Evolutionary conservation across 345 rosid species (phyloP).

Genomic region (Eucalyptus viminalis): DNA sequence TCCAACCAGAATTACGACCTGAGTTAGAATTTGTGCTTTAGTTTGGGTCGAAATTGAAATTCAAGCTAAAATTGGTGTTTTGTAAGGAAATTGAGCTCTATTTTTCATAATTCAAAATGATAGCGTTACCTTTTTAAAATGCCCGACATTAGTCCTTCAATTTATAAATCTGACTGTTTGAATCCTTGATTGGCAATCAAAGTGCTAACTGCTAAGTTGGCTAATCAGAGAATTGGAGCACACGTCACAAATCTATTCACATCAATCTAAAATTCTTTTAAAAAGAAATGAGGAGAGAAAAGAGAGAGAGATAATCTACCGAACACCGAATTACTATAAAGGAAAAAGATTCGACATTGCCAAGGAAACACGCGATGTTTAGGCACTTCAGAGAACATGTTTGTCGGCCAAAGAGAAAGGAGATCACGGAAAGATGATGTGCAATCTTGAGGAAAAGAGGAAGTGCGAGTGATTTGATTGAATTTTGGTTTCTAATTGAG

Average conservation of each 20-base stretch:
- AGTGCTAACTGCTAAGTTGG: neutral
- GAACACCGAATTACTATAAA: neutral
- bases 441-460: neutral
- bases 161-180: neutral
- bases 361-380: neutral
- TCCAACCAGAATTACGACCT: neutral
- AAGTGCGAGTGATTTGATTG: neutral
- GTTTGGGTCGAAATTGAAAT: neutral
- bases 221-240: neutral
- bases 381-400: neutral
- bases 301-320: neutral
- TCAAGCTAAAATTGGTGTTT: neutral
- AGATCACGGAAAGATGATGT: neutral
- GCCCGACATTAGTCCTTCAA: neutral
- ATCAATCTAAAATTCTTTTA: neutral
- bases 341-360: neutral
- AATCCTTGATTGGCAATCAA: neutral
- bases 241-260: neutral
- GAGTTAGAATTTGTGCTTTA: neutral
- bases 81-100: neutral
- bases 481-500: neutral
- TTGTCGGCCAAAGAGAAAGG: neutral
- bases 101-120: neutral
- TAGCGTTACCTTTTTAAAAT: neutral
- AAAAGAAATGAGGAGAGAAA: neutral